Evolutionary conservation across 2,329 filamentous ascomycete genomes (phyloP).

Genomic region (Calonectria ilicicola): DNA sequence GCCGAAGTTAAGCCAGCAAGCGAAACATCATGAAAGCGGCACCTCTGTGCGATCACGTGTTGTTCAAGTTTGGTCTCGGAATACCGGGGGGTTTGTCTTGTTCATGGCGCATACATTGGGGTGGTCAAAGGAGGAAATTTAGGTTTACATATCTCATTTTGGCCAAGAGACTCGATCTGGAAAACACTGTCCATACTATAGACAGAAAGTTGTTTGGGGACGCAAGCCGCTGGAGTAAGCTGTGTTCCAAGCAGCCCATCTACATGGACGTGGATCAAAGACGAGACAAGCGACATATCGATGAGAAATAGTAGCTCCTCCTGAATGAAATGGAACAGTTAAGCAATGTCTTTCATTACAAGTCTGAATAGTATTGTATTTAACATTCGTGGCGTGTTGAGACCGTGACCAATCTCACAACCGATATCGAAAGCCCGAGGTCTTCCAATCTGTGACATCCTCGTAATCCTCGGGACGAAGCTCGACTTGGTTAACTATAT

Average conservation of each 20-base stretch:
- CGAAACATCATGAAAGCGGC: too few species aligned
- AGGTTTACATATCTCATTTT: conserved; percentile 21
- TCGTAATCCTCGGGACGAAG: conserved; percentile 57
- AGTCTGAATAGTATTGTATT: too few species aligned
- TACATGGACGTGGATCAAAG: background rate
- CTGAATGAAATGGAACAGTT: too few species aligned
- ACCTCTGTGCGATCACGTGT: too few species aligned
- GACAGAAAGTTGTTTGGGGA: conserved; percentile 19
- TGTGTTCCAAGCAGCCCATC: background rate
- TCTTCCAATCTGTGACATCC: conserved; percentile 72
- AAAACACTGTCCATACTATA: conserved; percentile 4
- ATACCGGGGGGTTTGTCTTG: conserved; percentile 16
- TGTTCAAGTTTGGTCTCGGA: conserved; percentile 16
- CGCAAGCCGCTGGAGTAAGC: background rate
- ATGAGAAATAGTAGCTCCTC: too few species aligned
- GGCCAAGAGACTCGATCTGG: conserved; percentile 14
- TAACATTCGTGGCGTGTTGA: too few species aligned
- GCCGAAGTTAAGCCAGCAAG: too few species aligned
- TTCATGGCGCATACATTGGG: conserved; percentile 18
- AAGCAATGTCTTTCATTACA: too few species aligned
- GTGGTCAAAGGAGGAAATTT: conserved; percentile 18
- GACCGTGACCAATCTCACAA: conserved; percentile 43
- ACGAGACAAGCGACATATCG: background rate
- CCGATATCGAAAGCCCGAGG: conserved; percentile 69
- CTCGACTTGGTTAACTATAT: conserved; percentile 9